Evolutionary conservation across 2,329 filamentous ascomycete genomes (phyloP).

Genomic region (Fusarium tricinctum): DNA sequence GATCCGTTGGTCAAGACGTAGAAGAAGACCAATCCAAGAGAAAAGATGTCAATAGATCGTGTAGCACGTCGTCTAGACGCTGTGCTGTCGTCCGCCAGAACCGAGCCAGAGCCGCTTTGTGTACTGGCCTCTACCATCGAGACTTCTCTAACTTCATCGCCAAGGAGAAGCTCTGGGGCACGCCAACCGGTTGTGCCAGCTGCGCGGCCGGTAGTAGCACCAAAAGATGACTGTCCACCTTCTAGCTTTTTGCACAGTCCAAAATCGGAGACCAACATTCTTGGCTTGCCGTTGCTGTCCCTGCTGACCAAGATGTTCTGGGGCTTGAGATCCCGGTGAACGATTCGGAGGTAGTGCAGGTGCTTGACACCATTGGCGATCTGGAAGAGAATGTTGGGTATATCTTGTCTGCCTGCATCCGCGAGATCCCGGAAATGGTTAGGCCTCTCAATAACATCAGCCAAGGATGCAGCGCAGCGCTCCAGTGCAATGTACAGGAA

Average conservation of each 20-base stretch:
- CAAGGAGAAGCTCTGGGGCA: conserved; percentile 90
- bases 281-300: conserved; percentile 76
- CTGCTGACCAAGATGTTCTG: conserved; percentile 94
- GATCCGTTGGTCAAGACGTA: conserved; percentile 95
- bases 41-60: conserved; percentile 97
- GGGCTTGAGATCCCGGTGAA: conserved; percentile 96
- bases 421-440: conserved; percentile 77
- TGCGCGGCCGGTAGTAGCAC: conserved; percentile 92
- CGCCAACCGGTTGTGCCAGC: conserved; percentile 97
- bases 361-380: conserved; percentile 91
- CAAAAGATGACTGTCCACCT: conserved; percentile 92
- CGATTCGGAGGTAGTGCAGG: conserved; percentile 91
- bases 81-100: conserved; percentile 69
- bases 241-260: conserved; percentile 98
- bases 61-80: conserved; percentile 81
- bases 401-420: conserved; percentile 78
- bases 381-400: conserved; percentile 86
- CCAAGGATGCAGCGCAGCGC: conserved; percentile 91
- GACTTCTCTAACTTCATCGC: conserved; percentile 74
- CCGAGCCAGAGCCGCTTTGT: conserved; percentile 72
- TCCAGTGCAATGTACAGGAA: conserved; percentile 98
- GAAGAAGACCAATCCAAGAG: conserved; percentile 96
- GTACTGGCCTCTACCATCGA: conserved; percentile 65
- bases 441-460: conserved; percentile 88
- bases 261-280: conserved; percentile 97